A percentile compares a stretch with the other conserved stretches of the same genome.
Evolutionary conservation across 2,329 filamentous ascomycete genomes (phyloP).

Genomic region (Exophiala calicioides): DNA sequence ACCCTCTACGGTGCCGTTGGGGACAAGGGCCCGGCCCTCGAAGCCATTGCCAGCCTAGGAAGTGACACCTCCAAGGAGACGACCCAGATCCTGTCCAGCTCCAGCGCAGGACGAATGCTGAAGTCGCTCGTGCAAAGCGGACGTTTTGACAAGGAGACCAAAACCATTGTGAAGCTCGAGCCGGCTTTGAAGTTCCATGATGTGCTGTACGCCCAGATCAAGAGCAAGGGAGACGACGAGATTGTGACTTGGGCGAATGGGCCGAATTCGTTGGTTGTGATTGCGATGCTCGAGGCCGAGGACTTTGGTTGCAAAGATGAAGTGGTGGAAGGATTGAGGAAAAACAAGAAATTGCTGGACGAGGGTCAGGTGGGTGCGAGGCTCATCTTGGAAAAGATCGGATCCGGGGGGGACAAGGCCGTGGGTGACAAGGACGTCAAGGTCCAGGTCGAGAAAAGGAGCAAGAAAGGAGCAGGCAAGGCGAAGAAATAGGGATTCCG

Average conservation of each 20-base stretch:
- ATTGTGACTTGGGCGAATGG: constrained; percentile 83
- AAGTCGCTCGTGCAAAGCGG: constrained; percentile 90
- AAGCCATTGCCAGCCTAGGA: constrained; percentile 59
- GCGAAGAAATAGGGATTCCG: too few relatives aligned
- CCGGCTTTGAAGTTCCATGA: constrained; percentile 79
- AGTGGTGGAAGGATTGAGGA: constrained; percentile 68
- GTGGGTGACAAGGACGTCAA: neutral
- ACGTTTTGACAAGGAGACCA: constrained; percentile 73
- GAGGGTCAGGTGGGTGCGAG: constrained; percentile 51
- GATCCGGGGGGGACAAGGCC: neutral
- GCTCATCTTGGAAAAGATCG: constrained; percentile 42
- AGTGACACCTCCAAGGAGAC: constrained; percentile 32
- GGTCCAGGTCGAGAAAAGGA: neutral
- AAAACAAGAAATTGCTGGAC: constrained; percentile 55
- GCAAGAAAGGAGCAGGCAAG: constrained; percentile 11
- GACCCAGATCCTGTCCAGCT: constrained; percentile 59
- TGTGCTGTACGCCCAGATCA: constrained; percentile 76
- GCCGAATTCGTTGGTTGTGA: constrained; percentile 80
- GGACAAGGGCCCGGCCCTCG: constrained; percentile 73
- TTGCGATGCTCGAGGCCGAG: constrained; percentile 74
- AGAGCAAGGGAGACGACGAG: constrained; percentile 40
- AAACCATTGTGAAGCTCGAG: constrained; percentile 66
- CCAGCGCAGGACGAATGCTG: constrained; percentile 76
- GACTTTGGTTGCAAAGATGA: constrained; percentile 68
- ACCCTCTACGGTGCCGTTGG: constrained; percentile 74